Base-by-base conservation (phyloP, 441 rosid species). In the Rhodomyrtus psidioides region DNA sequence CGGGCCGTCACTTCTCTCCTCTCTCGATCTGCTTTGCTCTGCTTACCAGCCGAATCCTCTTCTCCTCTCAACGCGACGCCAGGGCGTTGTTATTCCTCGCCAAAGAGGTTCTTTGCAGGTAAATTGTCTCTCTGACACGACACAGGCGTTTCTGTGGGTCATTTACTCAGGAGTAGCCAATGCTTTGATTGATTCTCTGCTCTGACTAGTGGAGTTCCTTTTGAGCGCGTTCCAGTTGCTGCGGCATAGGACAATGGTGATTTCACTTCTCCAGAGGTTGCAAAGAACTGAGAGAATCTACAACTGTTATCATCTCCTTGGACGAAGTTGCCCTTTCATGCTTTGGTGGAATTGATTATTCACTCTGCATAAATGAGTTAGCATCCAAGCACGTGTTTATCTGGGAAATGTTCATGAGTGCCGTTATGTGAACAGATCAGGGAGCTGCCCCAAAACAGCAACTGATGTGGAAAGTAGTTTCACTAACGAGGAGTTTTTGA, bases 251-350 rank as follows among this genome's bases (percentile, higher is more conserved):
- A 91, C 54, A 92, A 89, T 89, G 92, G 91, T 62, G 91, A 89
- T 58, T 94, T 93, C 86, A 89, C 97, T 85, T 95, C 99, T 60
- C 96, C 96, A 8, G 98, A 94, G 92, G 84, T 89, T 23, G 94
- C 96, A 7, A 97, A 94, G 94, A 90, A 96, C 19, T 97, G 99
- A 96, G 87, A 92, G 95, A 62, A 97, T 97, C 53, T 97, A 97
- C 89, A 93, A 92, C 28, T 96, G 99, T 98, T 96, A 93, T 59
- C 81, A 26, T 56, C 39, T 85, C 60, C 59, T 39, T 59, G 23
- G 30, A 0, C 46, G 76, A n/a, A 83, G 28, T 24, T 3, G 27
- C 53, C n/a, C 19, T 55, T 54, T 82, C 55, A 24, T 53, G 58
- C 44, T 4, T 39, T 39, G 42, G 27, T 9, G 49, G 56, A 54